Evolutionary conservation across 805 yeast species (phyloP), one percentile per base, ranked within the genome.

Genomic region (Suhomyces canberraensis): DNA sequence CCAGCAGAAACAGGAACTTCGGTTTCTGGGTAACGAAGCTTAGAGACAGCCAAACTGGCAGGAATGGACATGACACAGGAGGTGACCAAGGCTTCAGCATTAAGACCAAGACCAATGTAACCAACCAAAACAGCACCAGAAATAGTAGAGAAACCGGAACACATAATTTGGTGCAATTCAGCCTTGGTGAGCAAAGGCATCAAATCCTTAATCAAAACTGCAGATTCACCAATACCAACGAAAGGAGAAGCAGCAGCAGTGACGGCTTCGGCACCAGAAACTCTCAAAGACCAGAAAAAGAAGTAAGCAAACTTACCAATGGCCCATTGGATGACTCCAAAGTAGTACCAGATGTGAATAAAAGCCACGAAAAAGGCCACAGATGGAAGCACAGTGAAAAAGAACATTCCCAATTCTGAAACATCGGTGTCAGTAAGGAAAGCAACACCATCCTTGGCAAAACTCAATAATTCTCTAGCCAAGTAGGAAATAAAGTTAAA

Each of bases 1-100:
- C 79, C 78, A 32, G 64, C 52, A 18, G 82, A 70, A 31, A 77
- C 46, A 3, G 83, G 67, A 43, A 64, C 70, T 42, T 78, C 83
- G 4, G 73, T 68, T 48, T 78, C 84, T 11, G 84, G 84, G 44
- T 58, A 62, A 51, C 84, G 69, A 42, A 78, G 63, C 48, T 78
- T 78, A 11, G 82, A 73, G 16, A 77, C 74, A 3, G 82, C 81
- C 41, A 78, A 59, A 6, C 81, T 72, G 25, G 80, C 80, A 4
- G 84, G 84, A 51, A 78, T 77, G 2, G 83, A 77, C 84, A 78
- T 78, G 36, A 79, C 79, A 64, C 84, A 79, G 19, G 81, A 73
- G n/a, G 81, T 73, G 13, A 78, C 76, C 50, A 79, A 64, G 4
- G 81, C 82, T 46, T 76, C 80, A 2, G 84, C 67, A 46, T 75